Base-by-base conservation (phyloP, 2,329 filamentous ascomycete species). In the Fusarium tanahbumbuense region DNA sequence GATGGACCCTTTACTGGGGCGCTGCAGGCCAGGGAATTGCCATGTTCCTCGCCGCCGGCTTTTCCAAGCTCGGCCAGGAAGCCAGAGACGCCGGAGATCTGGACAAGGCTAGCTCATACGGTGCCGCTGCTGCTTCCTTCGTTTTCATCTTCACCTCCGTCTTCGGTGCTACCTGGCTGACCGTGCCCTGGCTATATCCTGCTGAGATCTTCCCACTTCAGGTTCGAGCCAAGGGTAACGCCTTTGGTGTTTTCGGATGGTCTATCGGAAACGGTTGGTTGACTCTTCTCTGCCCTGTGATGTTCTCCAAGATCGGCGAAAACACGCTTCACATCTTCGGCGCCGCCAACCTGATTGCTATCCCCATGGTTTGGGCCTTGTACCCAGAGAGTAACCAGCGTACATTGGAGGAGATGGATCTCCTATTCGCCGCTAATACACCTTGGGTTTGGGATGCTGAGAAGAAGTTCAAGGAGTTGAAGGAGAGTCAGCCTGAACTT, bases 201-300 rank as follows among this genome's bases (percentile, higher is more conserved):
- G 89, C 91, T 2, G 91, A 94, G 75, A 93, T 93, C 59, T 93
- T 92, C 73, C 91, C 91, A 0, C 79, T 93, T 0, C 86, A 91
- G 64, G 86, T 93, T 1, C 86, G 92, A 23, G 91, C 92, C 2
- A 90, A 91, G 71, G 92, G 91, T 8, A 93, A 93, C 64, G 90
- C 91, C 0, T 93, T 88, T 86, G 91, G 92, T 22, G 91, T 93
- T 0, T 86, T 93, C 0, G 91, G 92, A 0, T 94, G 91, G 92
- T 88, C 85, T 16, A 92, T 93, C 53, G 91, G 92, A 1, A 93
- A 93, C 69, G 91, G 90, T 18, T 92, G 89, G 88, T 20, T 78
- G 50, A 79, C 79, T 1, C 81, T 89, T 0, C 78, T 89, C 1
- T 84, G 85, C 11, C 87, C 87, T 0, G 82, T 85, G 1, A 71